These are phyloP conservation scores for Epichloe aotearoae DNA, from an alignment of 2,329 filamentous ascomycete genomes.

Conservation along the genomic window DNA sequence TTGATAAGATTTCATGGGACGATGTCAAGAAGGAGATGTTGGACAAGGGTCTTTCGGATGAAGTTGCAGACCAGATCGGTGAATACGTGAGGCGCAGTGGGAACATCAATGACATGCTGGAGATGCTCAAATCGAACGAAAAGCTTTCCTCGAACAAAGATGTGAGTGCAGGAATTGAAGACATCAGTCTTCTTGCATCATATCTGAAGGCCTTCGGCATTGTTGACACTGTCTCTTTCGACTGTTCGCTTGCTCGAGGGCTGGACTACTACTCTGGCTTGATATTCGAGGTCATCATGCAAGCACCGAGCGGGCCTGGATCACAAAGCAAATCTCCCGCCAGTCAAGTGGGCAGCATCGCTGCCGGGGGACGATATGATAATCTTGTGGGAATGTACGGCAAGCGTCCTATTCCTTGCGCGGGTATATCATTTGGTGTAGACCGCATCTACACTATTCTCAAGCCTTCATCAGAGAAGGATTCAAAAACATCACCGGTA, in stretches of 20 bases:
- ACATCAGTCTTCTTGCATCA: conserved; percentile 67
- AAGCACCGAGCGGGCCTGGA: too few relatives aligned
- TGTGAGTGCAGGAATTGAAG: conserved; percentile 65
- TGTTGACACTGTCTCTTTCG: conserved; percentile 67
- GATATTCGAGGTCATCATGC: conserved; percentile 73
- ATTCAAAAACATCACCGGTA: too few relatives aligned
- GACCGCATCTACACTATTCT: conserved; percentile 92
- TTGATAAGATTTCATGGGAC: conserved; percentile 84
- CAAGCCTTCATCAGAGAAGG: conserved; percentile 30
- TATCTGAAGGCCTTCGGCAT: conserved; percentile 71
- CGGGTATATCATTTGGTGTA: conserved; percentile 73
- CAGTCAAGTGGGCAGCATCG: conserved; percentile 66
- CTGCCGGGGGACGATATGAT: conserved; percentile 88
- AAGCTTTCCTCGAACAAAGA: conserved; percentile 56
- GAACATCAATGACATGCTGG: conserved; percentile 53
- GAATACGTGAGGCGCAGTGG: conserved; percentile 68
- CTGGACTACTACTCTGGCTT: conserved; percentile 85
- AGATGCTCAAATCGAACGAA: conserved; percentile 54
- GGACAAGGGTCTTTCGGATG: conserved; percentile 67
- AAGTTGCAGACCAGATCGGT: conserved; percentile 77
- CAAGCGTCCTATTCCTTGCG: conserved; percentile 59
- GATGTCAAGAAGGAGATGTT: conserved; percentile 90
- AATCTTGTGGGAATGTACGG: conserved; percentile 91
- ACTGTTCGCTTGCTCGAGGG: conserved; percentile 77
- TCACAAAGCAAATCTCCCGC: conserved; percentile 33